Evolutionary conservation across 345 rosid species (phyloP).

Genomic region (Hibiscus tridactylites): DNA sequence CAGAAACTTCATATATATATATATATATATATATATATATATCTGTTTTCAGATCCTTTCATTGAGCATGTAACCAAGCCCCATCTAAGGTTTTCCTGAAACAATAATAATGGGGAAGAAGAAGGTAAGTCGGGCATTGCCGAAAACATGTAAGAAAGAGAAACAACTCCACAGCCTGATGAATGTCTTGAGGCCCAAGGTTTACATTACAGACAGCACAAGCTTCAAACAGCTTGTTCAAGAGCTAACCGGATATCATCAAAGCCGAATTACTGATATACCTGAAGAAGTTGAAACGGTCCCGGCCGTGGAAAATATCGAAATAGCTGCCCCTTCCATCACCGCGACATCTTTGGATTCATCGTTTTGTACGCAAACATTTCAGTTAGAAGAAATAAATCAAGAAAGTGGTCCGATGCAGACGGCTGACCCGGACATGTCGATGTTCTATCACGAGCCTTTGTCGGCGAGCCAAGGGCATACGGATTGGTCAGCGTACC

Average conservation of each 20-base stretch:
- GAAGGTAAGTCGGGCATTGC: background rate
- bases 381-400: background rate
- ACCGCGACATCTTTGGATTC: background rate
- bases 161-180: background rate
- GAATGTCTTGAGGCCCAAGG: conserved; percentile 4
- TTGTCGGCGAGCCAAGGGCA: background rate
- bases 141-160: background rate
- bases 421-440: background rate
- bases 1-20: background rate
- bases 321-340: background rate
- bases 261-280: background rate
- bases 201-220: conserved; percentile 6
- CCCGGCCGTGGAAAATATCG: background rate
- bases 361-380: background rate
- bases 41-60: background rate
- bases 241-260: conserved; percentile 4
- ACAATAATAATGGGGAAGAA: conserved; percentile 1
- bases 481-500: background rate
- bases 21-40: background rate
- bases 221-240: conserved; percentile 10
- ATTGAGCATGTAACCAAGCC: background rate
- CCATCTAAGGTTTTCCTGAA: background rate
- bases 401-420: background rate
- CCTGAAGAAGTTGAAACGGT: background rate
- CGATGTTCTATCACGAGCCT: background rate